phyloP scores from a whole-genome alignment of 441 rosid species.

The Flueggea neowawraea region DNA sequence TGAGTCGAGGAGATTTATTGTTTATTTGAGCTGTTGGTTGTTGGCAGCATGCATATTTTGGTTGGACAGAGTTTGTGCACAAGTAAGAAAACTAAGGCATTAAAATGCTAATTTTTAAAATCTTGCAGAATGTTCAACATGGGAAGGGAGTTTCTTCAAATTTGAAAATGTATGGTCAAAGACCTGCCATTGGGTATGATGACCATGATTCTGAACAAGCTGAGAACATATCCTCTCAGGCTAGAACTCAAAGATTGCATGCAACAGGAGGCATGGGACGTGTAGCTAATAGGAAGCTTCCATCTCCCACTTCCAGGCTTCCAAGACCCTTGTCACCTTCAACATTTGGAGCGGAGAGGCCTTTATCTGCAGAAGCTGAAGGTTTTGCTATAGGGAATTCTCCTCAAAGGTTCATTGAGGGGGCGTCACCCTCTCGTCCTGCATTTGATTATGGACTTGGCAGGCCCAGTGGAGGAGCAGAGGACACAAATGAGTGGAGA shows the following conservation, averaged over 20 bases:
- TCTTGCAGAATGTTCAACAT: conserved; percentile 1
- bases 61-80: not conserved
- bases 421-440: conserved; percentile 57
- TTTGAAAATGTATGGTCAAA: too few species aligned
- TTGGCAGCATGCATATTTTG: not conserved
- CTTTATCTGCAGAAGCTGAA: conserved; percentile 38
- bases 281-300: conserved; percentile 48
- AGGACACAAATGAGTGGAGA: conserved; percentile 53
- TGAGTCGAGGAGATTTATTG: too few species aligned
- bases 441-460: conserved; percentile 51
- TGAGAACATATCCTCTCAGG: conserved; percentile 39
- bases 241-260: conserved; percentile 52
- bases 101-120: conserved; percentile 5
- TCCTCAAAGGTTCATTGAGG: conserved; percentile 60
- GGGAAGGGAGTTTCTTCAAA: too few species aligned
- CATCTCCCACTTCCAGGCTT: conserved; percentile 39
- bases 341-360: conserved; percentile 35
- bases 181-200: too few species aligned
- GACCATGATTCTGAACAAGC: conserved; percentile 42
- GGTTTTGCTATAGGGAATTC: conserved; percentile 48
- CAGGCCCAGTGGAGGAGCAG: conserved; percentile 45
- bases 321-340: conserved; percentile 39
- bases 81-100: conserved; percentile 9
- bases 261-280: conserved; percentile 31
- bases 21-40: too few species aligned